Base-by-base conservation (phyloP, 495 filamentous ascomycete genomes). In the Lasiosphaeria hispida region DNA sequence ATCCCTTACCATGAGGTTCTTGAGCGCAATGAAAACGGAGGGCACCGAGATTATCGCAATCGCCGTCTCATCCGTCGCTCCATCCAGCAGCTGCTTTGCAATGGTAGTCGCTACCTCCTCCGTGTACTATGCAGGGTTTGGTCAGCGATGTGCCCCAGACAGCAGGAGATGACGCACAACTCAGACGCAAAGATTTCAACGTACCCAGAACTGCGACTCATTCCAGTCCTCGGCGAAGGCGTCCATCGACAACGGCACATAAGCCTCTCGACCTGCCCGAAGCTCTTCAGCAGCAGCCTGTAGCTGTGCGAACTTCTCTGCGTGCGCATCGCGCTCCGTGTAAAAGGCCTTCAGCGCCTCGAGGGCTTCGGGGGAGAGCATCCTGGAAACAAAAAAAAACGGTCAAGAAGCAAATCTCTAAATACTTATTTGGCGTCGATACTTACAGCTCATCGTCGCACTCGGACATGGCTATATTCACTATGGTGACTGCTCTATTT, bases 211-310 rank as follows among this genome's bases (percentile, higher is more conserved):
- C 68, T 93, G 89, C 53, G 81, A 85, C 55, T 87, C 80, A 55
- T 92, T 87, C 89, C 89, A 93, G 68, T 92, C 86, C 73, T 93
- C 89, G 0, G 75, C 72, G 68, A 93, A 93, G 11, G 80, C 74
- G 3, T 87, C 85, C 79, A 93, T 93, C 6, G 80, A 84, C 34
- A 88, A 58, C 39, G 72, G 66, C 65, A 23, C 45, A 11, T 15
- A 35, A 9, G 48, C 39, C 15, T 9, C 34, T 11, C 19, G 42
- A 34, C 18, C 55, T 6, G 52, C 63, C 57, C 71, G 73, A 55
- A 63, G 72, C 59, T 73, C 72, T 68, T 76, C 81, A n/a, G 72
- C 77, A 36, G 69, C 77, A 39, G 57, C 78, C 76, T 70, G 77
- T 38, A 68, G 70, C 60, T 84, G 85, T 62, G 87, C 83, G 58